phyloP scores from a whole-genome alignment of 2,329 filamentous ascomycete genomes.

The Epichloe brachyelytri region DNA sequence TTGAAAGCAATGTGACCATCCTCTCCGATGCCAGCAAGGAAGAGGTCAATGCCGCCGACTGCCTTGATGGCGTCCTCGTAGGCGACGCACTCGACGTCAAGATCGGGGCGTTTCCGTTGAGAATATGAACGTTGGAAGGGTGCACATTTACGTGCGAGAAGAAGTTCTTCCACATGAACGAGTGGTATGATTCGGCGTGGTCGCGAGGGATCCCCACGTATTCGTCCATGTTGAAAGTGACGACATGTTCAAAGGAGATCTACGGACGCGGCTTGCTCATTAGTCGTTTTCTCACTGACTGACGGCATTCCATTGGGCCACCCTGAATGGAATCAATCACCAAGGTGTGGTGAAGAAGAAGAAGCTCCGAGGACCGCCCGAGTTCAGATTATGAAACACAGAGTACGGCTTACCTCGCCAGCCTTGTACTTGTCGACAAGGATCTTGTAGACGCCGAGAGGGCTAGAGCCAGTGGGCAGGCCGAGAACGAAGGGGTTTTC shows the following conservation, averaged over 20 bases:
- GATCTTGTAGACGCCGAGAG: constrained; percentile 63
- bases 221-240: constrained; percentile 93
- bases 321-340: background rate
- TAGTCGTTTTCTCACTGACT: background rate
- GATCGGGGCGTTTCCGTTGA: constrained; percentile 68
- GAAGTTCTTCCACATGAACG: constrained; percentile 88
- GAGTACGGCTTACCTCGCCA: constrained; percentile 31
- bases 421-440: constrained; percentile 60
- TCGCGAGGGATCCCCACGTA: constrained; percentile 75
- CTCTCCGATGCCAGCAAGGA: constrained; percentile 72
- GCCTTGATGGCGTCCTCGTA: constrained; percentile 69
- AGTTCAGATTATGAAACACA: background rate
- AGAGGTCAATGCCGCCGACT: constrained; percentile 70
- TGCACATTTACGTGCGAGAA: constrained; percentile 76
- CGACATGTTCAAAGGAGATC: constrained; percentile 76
- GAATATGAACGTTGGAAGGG: constrained; percentile 71
- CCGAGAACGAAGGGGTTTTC: constrained; percentile 70
- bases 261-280: constrained; percentile 16
- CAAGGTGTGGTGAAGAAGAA: no score
- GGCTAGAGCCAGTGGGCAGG: constrained; percentile 71
- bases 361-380: no score
- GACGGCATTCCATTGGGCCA: background rate
- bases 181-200: constrained; percentile 77
- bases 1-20: constrained; percentile 89
- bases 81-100: constrained; percentile 62